Percentiles rank a stretch among this genome's conserved stretches.
phyloP scores from a whole-genome alignment of 257 asterid species.

The Solanum pimpinellifolium region DNA sequence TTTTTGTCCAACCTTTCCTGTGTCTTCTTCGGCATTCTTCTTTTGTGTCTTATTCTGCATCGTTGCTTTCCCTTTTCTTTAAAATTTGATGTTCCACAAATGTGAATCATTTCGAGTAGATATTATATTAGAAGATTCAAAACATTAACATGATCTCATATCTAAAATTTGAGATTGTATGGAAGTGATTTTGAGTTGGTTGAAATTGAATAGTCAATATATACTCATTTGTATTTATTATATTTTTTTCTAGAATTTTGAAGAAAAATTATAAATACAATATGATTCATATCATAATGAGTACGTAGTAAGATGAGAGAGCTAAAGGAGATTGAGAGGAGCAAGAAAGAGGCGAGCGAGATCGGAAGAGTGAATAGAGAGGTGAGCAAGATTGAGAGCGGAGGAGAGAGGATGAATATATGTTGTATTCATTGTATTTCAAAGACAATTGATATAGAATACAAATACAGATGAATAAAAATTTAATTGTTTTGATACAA shows the following conservation, averaged over 20 bases:
- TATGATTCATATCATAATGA: background rate
- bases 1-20: background rate
- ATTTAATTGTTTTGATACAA: background rate
- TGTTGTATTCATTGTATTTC: background rate
- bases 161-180: background rate
- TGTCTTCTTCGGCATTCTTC: background rate
- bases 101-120: background rate
- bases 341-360: background rate
- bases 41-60: background rate
- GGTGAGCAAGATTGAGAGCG: background rate
- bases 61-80: background rate
- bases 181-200: background rate
- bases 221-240: no score
- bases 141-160: background rate
- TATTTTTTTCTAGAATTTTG: no score
- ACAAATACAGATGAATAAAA: background rate
- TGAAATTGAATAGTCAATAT: background rate
- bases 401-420: background rate
- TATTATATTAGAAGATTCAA: background rate
- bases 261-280: no score
- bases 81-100: background rate
- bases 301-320: background rate
- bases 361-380: background rate
- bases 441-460: background rate
- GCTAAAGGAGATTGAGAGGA: background rate